phyloP scores from a whole-genome alignment of 1,284 basidiomycete genomes.

The Meripilus lineatus region DNA sequence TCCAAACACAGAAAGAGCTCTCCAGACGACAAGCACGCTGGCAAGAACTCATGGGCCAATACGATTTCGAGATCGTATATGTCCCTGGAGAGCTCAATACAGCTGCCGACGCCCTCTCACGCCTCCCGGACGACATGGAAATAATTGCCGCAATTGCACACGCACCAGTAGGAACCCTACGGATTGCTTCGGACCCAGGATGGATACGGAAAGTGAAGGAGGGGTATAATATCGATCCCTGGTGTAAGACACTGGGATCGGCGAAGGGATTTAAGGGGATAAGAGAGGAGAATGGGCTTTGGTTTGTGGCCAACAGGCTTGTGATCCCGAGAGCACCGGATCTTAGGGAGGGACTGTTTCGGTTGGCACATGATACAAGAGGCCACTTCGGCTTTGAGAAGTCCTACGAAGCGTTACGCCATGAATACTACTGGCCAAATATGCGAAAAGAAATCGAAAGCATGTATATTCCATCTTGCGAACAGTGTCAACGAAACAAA shows the following conservation, averaged over 20 bases:
- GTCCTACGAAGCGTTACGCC: constrained; percentile 21
- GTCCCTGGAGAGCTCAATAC: constrained; percentile 31
- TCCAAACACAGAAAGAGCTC: constrained; percentile 30
- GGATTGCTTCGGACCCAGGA: no score
- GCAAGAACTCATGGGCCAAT: constrained; percentile 33
- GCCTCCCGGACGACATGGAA: constrained; percentile 9
- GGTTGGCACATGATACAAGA: constrained; percentile 23
- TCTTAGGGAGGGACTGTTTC: constrained; percentile 18
- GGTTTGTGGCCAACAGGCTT: constrained; percentile 20
- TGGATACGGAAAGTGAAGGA: no score
- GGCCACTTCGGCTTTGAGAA: constrained; percentile 36
- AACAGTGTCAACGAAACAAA: constrained; percentile 19
- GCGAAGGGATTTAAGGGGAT: no score
- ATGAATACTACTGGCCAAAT: constrained; percentile 35
- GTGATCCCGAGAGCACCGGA: constrained; percentile 21
- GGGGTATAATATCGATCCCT: no score
- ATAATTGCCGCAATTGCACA: not conserved
- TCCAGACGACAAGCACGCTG: constrained; percentile 31
- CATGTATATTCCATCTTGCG: constrained; percentile 16
- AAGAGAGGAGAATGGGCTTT: constrained; percentile 16
- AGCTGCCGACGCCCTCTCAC: constrained; percentile 32
- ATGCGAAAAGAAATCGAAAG: constrained; percentile 28
- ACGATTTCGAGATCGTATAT: constrained; percentile 30
- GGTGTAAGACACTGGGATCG: no score
- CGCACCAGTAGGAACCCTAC: not conserved